These are phyloP conservation scores for Tricholoma bakamatsutake DNA, from an alignment of 768 basidiomycete species.

Conservation along the genomic window DNA sequence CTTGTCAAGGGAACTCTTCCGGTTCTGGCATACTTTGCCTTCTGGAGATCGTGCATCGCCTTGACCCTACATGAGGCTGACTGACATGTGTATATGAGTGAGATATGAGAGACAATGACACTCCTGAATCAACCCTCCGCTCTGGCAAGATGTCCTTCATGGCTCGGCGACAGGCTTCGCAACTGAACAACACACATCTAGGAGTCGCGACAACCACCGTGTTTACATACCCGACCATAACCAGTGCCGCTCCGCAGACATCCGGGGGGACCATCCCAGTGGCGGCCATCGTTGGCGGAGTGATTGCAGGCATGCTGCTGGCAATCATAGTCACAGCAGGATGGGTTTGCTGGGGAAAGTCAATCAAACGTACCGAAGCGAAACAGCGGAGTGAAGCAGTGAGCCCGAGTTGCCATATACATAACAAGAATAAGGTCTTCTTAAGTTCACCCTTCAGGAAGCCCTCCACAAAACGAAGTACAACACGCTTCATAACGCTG, in stretches of 20 bases:
- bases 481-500: constrained; percentile 39
- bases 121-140: no score
- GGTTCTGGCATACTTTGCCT: not conserved
- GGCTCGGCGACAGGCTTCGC: not conserved
- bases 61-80: not conserved
- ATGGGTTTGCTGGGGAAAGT: constrained; percentile 44
- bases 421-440: not conserved
- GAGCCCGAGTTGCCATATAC: constrained; percentile 3
- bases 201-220: constrained; percentile 7
- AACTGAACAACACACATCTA: not conserved
- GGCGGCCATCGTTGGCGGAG: constrained; percentile 45
- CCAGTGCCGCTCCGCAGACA: constrained; percentile 1
- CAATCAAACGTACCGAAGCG: constrained; percentile 30
- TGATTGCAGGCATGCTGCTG: constrained; percentile 39
- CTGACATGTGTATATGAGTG: not conserved
- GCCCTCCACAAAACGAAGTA: constrained; percentile 23
- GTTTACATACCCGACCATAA: constrained; percentile 7
- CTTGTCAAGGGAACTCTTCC: not conserved
- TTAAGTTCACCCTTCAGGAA: constrained; percentile 13
- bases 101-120: no score
- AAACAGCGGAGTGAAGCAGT: constrained; percentile 23
- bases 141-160: not conserved
- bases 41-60: not conserved
- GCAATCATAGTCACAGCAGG: constrained; percentile 35
- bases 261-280: constrained; percentile 31